Base-by-base conservation (phyloP, 2,329 filamentous ascomycete species). In the Aspergillus puulaauensis region DNA sequence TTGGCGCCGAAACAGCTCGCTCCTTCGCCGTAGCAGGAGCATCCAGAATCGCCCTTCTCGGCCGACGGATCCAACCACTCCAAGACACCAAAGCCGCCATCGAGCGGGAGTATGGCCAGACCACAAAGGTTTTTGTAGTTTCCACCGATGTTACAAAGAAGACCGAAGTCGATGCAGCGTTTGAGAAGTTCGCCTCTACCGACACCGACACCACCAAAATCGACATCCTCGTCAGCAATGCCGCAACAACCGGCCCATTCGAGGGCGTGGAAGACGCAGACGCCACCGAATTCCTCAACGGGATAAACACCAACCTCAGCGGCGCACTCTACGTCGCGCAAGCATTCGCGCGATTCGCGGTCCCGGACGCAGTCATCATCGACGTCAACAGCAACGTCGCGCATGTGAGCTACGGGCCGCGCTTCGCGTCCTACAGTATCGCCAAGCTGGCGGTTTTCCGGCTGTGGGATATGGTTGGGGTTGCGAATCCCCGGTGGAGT, bases 21-120 rank as follows among this genome's bases (percentile, higher is more conserved):
- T 67, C 64, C 60, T 82, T 81, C 52, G 79, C 79, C 11, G 46
- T 67, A 61, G 78, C 80, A 55, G 77, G 79, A 7, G 79, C 79
- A 1, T 66, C 73, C 44, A 68, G 68, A 0, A 78, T 83, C 48
- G 73, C 71, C 8, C 70, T 83, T 6, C 63, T 81, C 1, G 79
- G 79, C 23, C 76, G 80, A 19, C 67, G 69, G 39, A 68, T 61
- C 63, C 56, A 69, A 49, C 68, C 66, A 17, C 71, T 74, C 54
- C 62, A 19, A 9, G 40, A 37, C 19, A 43, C 47, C 19, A 51
- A 45, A 41, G 31, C 46, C 6, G 19, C 52, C 0, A 55, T 50
- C 47, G 37, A 52, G 23, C 21, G 12, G n/a, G 23, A 44, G 9
- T 37, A 23, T 17, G 35, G 19, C 12, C 4, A 3, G 6, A 35